Conservation (phyloP, 1,284 basidiomycete genomes). For the Inonotus obliquus region DNA sequence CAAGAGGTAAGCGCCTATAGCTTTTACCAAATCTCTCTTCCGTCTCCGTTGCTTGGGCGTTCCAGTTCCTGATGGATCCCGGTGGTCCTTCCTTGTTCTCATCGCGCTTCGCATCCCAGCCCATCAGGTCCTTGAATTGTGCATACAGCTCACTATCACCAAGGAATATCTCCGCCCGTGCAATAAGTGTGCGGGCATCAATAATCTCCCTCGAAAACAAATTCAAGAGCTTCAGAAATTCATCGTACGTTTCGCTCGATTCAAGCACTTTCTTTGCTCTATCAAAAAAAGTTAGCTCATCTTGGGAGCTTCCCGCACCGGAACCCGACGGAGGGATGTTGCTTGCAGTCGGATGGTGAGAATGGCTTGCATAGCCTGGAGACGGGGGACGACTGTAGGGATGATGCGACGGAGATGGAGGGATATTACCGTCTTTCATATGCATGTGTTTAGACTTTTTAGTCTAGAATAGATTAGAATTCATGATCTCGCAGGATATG, state of each 20-base stretch:
- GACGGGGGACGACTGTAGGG: conserved; percentile 18
- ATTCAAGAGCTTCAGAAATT: conserved; percentile 81
- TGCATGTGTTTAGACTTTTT: conserved; percentile 27
- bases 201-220: conserved; percentile 87
- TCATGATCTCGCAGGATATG: background rate
- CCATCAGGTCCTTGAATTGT: conserved; percentile 87
- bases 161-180: conserved; percentile 78
- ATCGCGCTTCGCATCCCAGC: conserved; percentile 66
- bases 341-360: conserved; percentile 21
- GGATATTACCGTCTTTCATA: conserved; percentile 19
- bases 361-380: conserved; percentile 15
- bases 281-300: conserved; percentile 93
- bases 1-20: conserved; percentile 86
- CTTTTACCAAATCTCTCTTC: conserved; percentile 81
- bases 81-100: conserved; percentile 72
- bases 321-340: conserved; percentile 23
- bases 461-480: conserved; percentile 20
- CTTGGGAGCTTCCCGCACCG: conserved; percentile 45
- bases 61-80: conserved; percentile 64
- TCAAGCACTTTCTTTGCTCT: conserved; percentile 79
- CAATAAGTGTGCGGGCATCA: conserved; percentile 79
- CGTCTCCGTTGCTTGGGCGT: conserved; percentile 54
- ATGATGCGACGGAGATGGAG: conserved; percentile 19
- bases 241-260: conserved; percentile 70
- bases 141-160: conserved; percentile 76